A percentile compares a stretch with the other conserved stretches of the same genome.
These are phyloP conservation scores for Naegleria lovaniensis DNA, from an alignment of 208 protist species.

Conservation along the genomic window DNA sequence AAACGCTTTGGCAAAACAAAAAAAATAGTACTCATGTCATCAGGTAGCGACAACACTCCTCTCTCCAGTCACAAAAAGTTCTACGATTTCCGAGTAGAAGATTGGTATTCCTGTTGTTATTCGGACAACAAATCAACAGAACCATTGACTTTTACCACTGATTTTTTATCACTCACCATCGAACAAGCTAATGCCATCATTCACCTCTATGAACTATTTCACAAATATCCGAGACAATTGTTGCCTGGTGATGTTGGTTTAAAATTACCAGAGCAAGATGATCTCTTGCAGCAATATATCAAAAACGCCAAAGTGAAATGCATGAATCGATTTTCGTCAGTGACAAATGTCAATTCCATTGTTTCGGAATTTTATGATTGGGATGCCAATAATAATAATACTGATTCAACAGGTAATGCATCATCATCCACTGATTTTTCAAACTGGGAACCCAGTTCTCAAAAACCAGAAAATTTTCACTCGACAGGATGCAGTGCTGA, in stretches of 20 bases:
- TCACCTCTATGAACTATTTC: constrained; percentile 1
- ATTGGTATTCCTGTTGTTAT: neutral
- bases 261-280: neutral
- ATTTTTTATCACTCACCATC: neutral
- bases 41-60: too few species aligned
- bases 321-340: neutral
- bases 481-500: neutral
- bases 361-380: neutral
- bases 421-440: neutral
- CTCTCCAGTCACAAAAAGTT: neutral
- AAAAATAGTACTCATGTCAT: too few species aligned
- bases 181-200: neutral
- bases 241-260: neutral
- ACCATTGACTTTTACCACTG: neutral
- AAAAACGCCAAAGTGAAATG: neutral
- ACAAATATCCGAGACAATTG: neutral
- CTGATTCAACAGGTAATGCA: neutral
- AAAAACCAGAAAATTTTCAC: neutral
- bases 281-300: neutral
- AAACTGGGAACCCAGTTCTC: neutral
- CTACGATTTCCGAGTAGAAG: neutral
- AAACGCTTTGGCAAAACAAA: too few species aligned
- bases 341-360: too few species aligned
- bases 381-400: neutral
- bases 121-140: neutral